phyloP scores from a whole-genome alignment of 2,329 filamentous ascomycete species.

The Rhynchosporium secalis region DNA sequence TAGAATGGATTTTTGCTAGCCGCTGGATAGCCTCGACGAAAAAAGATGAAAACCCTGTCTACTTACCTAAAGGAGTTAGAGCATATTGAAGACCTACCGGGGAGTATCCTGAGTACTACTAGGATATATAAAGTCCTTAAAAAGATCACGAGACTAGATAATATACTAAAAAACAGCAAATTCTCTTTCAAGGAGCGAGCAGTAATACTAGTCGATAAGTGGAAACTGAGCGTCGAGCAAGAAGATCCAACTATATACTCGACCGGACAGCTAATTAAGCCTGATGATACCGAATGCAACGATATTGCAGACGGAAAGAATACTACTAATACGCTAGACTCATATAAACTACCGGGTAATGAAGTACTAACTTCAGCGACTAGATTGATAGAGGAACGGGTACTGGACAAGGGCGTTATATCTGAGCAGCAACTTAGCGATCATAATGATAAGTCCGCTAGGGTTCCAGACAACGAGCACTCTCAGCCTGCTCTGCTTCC shows the following conservation, averaged over 20 bases:
- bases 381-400: not conserved
- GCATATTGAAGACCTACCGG: not conserved
- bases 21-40: not conserved
- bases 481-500: not conserved
- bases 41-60: constrained; percentile 13
- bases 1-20: constrained; percentile 8
- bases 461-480: not conserved
- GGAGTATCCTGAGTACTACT: not conserved
- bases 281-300: not conserved
- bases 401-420: not conserved
- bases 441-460: not conserved
- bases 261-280: not conserved
- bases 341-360: not conserved
- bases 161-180: constrained; percentile 8
- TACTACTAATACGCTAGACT: no score
- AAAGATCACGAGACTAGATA: constrained; percentile 11
- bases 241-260: constrained; percentile 1
- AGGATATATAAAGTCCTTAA: constrained; percentile 11
- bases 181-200: constrained; percentile 13
- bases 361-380: not conserved
- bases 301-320: not conserved
- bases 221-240: constrained; percentile 5
- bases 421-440: not conserved
- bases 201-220: constrained; percentile 8
- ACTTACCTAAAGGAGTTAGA: constrained; percentile 10